Percentiles rank a stretch among this genome's conserved stretches.
phyloP scores from a whole-genome alignment of 495 filamentous ascomycete species.

The Penicillium alfredii region DNA sequence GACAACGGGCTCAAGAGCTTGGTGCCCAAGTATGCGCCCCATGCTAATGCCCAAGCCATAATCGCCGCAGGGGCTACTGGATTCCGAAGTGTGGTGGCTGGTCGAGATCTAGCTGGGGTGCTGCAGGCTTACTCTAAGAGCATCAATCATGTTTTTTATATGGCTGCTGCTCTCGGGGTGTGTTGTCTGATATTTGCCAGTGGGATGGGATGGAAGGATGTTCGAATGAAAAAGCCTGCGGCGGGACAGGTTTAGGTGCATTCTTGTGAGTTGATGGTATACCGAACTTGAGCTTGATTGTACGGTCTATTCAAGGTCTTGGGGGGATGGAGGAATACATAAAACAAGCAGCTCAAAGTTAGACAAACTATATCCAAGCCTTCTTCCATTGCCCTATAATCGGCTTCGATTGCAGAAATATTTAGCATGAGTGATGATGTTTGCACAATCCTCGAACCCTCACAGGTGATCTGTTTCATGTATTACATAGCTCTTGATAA shows the following conservation, averaged over 20 bases:
- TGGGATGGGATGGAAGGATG: slow-evolving; percentile 50
- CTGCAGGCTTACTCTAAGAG: slow-evolving; percentile 39
- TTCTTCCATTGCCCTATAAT: no score
- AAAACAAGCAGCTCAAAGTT: no score
- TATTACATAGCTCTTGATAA: no score
- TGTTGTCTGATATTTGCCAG: slow-evolving; percentile 29
- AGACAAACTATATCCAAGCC: no score
- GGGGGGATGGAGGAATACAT: no score
- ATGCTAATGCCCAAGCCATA: slow-evolving; percentile 26
- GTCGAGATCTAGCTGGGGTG: slow-evolving; percentile 24
- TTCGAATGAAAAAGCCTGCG: slow-evolving; percentile 39
- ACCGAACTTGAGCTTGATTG: no score
- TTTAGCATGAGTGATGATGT: no score
- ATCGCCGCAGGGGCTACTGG: slow-evolving; percentile 38
- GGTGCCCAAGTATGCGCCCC: slow-evolving; percentile 31
- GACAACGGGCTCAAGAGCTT: slow-evolving; percentile 34
- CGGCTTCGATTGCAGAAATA: no score
- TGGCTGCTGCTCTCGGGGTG: slow-evolving; percentile 26
- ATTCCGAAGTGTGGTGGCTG: slow-evolving; percentile 30
- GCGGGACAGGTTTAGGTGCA: slow-evolving; percentile 5
- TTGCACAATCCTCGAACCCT: no score
- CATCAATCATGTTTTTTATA: slow-evolving; percentile 35
- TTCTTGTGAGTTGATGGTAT: no score
- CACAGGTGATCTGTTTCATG: no score
- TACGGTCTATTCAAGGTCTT: no score